Base-by-base conservation (phyloP, 371 early-diverging fungal genomes). In the Mucor lusitanicus region DNA sequence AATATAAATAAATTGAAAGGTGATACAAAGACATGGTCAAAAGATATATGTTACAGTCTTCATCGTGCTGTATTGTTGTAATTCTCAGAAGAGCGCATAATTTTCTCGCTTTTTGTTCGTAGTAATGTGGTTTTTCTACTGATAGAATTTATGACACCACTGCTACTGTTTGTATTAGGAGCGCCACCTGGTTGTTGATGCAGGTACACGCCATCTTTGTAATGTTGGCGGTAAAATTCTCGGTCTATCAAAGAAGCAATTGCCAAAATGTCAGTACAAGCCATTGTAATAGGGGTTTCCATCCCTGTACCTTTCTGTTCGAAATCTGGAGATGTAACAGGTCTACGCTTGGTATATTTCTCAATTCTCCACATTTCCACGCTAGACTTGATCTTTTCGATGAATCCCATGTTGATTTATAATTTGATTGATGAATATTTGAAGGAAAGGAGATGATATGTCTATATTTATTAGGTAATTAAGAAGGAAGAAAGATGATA, bases 321-420 rank as follows among this genome's bases (percentile, higher is more conserved):
- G 70, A 86, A 88, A 35, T 88, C 86, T 60, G 87, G 86, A 15
- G 86, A 78, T 42, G 75, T 72, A n/a, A 87, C 77, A 25, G 83
- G 72, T 63, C 88, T 77, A 67, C 88, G 85, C 65, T 83, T 84
- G 19, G 88, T 87, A 55, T 88, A 88, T 70, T 86, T 87, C 65
- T 84, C 86, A 59, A 87, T 86, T 75, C 80, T 86, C 88, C 88
- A 88, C 58, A 88, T 83, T 74, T 88, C 87, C 39, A 84, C 78
- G 58, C 83, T 83, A 37, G 82, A 76, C 71, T 87, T 88, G 55
- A 88, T 56, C 65, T 84, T 88, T 37, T 87, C 87, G 48, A 88
- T 72, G 58, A 88, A 74, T 35, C 85, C 86, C 86, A 86, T 85
- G 69, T 63, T 79, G n/a, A 61, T 61, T 46, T 61, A 21, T 46